Evolutionary conservation across 805 yeast species (phyloP), one percentile per base, ranked within the genome.

Genomic region (Helenozyma baotianmanensis): DNA sequence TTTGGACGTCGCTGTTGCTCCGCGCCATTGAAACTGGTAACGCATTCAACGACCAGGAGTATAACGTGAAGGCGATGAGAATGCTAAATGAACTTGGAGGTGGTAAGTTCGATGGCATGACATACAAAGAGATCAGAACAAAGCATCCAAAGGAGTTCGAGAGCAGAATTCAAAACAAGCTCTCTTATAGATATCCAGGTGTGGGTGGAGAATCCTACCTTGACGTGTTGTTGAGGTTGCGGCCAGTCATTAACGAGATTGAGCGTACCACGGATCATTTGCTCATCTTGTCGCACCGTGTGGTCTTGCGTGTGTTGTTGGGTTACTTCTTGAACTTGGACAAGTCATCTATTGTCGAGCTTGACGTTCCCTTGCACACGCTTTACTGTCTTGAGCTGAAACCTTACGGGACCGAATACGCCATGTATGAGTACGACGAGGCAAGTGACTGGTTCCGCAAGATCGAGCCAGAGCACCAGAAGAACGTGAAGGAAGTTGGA

Each of bases 401-500:
- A 56, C 97, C 97, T 0, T 90, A 87, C 57, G 97, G 97, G 2
- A 95, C 94, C 2, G 94, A 87, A 40, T 90, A 95, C 87, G 74
- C 82, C 10, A 68, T 89, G 55, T 90, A 81, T 60, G 95, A 88
- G 55, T 90, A 81, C 60, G 82, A 85, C 48, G 96, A 89, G 46
- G 60, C 59, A 2, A 59, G 70, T 25, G 89, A 88, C 54, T 78
- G 86, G 81, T 90, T 90, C 61, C 72, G 64, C 34, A 76, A 82
- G 48, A 80, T 87, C 4, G 74, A 72, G 36, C 62, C 53, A 10
- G 76, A 71, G 25, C 78, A 74, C 44, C 64, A 64, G 42, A 74
- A 70, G 58, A 82, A 75, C 45, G 77, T 82, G 21, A 73, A 74
- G 47, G 85, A 82, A 51, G 79, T 80, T 24, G 86, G 83, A 0